Evolutionary conservation across 345 rosid genomes (phyloP).

Genomic region (Eucalyptus polybractea): DNA sequence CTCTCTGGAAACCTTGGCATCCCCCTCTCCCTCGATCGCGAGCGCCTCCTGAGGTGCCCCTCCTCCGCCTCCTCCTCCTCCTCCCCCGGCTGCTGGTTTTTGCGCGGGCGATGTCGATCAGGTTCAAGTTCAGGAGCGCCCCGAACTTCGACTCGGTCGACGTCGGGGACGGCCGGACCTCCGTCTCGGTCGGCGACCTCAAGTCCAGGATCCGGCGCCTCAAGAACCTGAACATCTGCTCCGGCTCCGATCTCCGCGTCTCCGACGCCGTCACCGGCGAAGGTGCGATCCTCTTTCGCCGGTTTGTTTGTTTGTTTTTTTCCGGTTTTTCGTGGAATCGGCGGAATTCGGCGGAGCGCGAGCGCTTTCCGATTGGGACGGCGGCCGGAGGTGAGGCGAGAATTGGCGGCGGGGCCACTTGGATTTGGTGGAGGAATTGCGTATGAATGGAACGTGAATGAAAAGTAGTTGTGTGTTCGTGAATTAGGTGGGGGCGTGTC

Average conservation of each 20-base stretch:
- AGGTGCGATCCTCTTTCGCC: background rate
- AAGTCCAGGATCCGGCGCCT: background rate
- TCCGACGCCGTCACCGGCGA: background rate
- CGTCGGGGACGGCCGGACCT: background rate
- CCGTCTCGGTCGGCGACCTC: background rate
- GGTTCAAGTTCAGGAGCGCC: constrained; percentile 4
- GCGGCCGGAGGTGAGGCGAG: background rate
- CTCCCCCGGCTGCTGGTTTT: background rate
- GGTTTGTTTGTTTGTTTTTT: background rate
- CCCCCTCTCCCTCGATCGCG: background rate
- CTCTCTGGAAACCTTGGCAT: background rate
- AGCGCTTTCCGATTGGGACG: background rate
- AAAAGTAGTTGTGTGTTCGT: background rate
- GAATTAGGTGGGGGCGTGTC: background rate
- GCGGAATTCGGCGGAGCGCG: background rate
- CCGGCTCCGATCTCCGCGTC: background rate
- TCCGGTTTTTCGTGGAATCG: background rate
- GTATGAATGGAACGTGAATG: background rate
- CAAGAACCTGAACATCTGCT: background rate
- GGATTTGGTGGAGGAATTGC: background rate
- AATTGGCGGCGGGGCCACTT: background rate
- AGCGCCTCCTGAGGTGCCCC: background rate
- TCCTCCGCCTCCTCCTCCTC: too few species aligned
- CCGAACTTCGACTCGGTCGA: background rate
- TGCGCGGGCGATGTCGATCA: background rate